These are phyloP conservation scores for Mimosa bimucronata DNA, from an alignment of 306 rosid species.

Conservation along the genomic window DNA sequence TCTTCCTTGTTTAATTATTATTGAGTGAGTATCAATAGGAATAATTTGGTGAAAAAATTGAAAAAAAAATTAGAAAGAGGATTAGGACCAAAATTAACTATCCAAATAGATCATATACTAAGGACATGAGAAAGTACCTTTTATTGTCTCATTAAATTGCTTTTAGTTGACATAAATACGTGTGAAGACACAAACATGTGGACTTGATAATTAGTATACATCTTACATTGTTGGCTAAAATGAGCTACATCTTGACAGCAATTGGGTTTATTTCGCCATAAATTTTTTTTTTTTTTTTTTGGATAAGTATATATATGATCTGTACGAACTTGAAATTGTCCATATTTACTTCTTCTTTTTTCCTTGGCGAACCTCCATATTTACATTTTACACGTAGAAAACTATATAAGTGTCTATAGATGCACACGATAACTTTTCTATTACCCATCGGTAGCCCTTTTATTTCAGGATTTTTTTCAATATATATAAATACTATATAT, in stretches of 20 bases:
- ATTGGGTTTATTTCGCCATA: background rate
- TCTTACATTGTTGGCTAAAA: background rate
- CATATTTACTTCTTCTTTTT: background rate
- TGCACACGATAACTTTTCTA: too few relatives aligned
- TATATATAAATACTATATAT: background rate
- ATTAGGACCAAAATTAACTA: too few relatives aligned
- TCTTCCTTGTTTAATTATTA: too few relatives aligned
- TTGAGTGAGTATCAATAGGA: too few relatives aligned
- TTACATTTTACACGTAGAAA: background rate
- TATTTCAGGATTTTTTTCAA: background rate
- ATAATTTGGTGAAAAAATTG: too few relatives aligned
- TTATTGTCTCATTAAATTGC: background rate
- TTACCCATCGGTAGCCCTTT: background rate
- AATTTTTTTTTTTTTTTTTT: too few relatives aligned
- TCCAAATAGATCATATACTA: too few relatives aligned
- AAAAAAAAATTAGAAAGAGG: too few relatives aligned
- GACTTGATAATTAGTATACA: background rate
- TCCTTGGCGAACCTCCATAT: background rate
- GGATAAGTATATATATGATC: background rate
- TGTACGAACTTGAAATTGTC: background rate
- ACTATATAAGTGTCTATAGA: background rate
- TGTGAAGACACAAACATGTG: background rate
- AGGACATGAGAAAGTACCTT: too few relatives aligned
- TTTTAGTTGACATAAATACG: background rate
- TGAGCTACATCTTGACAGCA: background rate